Conservation (phyloP, 306 rosid genomes). For the Quercus robur region DNA sequence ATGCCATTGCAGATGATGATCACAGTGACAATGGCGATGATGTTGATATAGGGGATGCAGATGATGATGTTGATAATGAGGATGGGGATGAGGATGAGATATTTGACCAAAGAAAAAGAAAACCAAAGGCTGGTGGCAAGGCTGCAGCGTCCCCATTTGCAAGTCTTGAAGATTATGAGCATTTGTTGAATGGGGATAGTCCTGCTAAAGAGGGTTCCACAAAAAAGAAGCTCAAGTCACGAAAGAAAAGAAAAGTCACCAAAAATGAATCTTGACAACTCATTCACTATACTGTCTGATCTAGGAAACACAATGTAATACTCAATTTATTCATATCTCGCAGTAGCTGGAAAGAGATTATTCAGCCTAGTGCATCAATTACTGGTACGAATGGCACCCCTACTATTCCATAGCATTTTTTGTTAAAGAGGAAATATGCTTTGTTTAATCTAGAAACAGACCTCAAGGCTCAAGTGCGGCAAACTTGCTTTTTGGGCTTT, state of each 20-base stretch:
- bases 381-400: neutral
- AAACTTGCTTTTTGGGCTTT: neutral
- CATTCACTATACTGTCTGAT: neutral
- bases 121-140: constrained; percentile 46
- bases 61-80: constrained; percentile 34
- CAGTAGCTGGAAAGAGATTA: neutral
- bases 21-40: neutral
- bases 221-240: constrained; percentile 31
- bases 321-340: neutral
- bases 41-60: constrained; percentile 49
- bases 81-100: constrained; percentile 30
- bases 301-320: neutral
- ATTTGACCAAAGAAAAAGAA: constrained; percentile 37
- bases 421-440: neutral
- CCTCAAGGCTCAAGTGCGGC: neutral
- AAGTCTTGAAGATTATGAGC: constrained; percentile 80
- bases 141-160: constrained; percentile 70
- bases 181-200: constrained; percentile 44
- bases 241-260: constrained; percentile 25
- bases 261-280: neutral
- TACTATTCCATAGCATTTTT: neutral
- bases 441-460: neutral
- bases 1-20: constrained; percentile 20
- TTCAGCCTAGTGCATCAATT: neutral
- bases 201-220: constrained; percentile 25